phyloP scores from a whole-genome alignment of 306 rosid genomes.

The Benincasa hispida region DNA sequence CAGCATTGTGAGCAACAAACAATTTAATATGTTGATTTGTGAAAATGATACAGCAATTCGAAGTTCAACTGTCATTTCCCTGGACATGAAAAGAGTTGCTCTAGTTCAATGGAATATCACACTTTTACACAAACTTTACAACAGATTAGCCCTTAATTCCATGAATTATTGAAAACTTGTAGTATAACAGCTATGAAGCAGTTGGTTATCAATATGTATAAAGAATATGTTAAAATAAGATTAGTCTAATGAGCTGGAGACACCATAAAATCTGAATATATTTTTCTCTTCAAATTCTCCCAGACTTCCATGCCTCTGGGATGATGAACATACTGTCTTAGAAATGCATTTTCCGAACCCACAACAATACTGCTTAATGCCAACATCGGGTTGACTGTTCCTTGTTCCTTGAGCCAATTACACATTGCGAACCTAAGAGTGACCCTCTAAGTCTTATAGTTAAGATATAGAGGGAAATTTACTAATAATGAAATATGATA shows the following conservation, averaged over 20 bases:
- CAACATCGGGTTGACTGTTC: constrained; percentile 17
- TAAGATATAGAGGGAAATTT: constrained; percentile 47
- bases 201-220: background rate
- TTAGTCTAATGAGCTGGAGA: background rate
- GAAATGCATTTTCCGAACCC: constrained; percentile 28
- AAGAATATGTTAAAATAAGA: background rate
- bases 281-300: constrained; percentile 37
- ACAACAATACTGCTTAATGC: constrained; percentile 53
- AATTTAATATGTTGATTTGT: background rate
- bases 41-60: background rate
- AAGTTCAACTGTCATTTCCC: background rate
- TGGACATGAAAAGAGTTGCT: background rate
- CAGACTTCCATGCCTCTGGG: constrained; percentile 50
- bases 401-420: constrained; percentile 58
- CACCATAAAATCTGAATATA: constrained; percentile 3
- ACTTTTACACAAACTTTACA: background rate
- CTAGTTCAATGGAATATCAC: no score
- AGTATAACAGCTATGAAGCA: background rate
- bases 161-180: no score
- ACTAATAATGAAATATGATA: constrained; percentile 46
- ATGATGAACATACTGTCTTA: constrained; percentile 40
- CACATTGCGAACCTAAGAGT: constrained; percentile 50
- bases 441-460: constrained; percentile 34
- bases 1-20: background rate
- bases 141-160: background rate